Conservation (phyloP, 1,284 basidiomycete genomes). For the Anthracocystis walkeri region DNA sequence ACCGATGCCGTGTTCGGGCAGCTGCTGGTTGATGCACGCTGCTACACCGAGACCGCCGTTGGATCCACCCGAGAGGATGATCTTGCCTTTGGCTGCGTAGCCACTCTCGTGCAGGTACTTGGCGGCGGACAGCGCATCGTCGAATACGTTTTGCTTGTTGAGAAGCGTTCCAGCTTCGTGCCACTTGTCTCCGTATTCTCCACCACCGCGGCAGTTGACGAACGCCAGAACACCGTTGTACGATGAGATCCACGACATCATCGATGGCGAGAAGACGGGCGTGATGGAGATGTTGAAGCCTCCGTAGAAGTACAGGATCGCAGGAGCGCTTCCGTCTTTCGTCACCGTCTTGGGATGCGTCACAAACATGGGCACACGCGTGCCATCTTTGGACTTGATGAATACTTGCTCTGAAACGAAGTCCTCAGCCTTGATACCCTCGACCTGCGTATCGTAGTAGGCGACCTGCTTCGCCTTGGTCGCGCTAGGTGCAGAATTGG, state of each 20-base stretch:
- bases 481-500: constrained; percentile 58
- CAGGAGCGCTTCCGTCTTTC: constrained; percentile 81
- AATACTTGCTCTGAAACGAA: constrained; percentile 79
- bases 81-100: constrained; percentile 78
- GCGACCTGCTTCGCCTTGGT: constrained; percentile 69
- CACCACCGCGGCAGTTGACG: constrained; percentile 77
- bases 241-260: constrained; percentile 81
- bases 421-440: constrained; percentile 78
- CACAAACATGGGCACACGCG: constrained; percentile 86
- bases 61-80: constrained; percentile 77
- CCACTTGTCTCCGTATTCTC: constrained; percentile 82
- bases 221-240: constrained; percentile 82
- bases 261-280: constrained; percentile 79
- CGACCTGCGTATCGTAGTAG: constrained; percentile 76
- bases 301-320: constrained; percentile 79
- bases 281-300: constrained; percentile 76
- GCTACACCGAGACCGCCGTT: constrained; percentile 78
- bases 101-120: constrained; percentile 80
- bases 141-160: constrained; percentile 77
- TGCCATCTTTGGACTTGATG: constrained; percentile 80
- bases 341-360: constrained; percentile 80
- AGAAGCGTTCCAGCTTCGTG: constrained; percentile 65
- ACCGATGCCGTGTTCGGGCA: constrained; percentile 81
- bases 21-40: constrained; percentile 83
- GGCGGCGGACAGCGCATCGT: constrained; percentile 75